Percentiles rank a stretch among this genome's conserved stretches.
phyloP scores from a whole-genome alignment of 768 basidiomycete genomes.

The Lyophyllum atratum region DNA sequence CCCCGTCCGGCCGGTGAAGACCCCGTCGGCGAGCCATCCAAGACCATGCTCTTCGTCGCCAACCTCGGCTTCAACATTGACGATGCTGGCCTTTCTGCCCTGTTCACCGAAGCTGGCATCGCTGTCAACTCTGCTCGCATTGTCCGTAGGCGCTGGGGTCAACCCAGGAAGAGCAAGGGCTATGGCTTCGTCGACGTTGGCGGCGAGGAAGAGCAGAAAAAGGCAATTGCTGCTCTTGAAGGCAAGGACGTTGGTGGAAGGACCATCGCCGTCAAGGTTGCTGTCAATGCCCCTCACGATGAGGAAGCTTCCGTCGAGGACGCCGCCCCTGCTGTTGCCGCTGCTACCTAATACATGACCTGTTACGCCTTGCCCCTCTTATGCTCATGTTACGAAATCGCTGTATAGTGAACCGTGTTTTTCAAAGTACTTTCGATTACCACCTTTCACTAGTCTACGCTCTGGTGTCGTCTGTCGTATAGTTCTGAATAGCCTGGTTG shows the following conservation, averaged over 20 bases:
- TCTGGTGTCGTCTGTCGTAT: slow-evolving; percentile 48
- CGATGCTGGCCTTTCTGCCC: slow-evolving; percentile 73
- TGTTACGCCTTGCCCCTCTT: slow-evolving; percentile 19
- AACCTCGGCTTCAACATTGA: slow-evolving; percentile 96
- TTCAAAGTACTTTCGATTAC: slow-evolving; percentile 12
- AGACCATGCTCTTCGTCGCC: slow-evolving; percentile 92
- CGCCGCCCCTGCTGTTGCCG: slow-evolving; percentile 27
- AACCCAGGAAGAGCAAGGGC: slow-evolving; percentile 88
- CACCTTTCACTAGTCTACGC: slow-evolving; percentile 32
- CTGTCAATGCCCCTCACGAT: slow-evolving; percentile 78
- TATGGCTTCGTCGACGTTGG: slow-evolving; percentile 98
- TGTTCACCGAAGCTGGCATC: slow-evolving; percentile 90
- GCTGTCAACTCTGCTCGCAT: slow-evolving; percentile 85
- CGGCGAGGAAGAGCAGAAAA: slow-evolving; percentile 83
- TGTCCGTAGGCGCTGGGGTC: slow-evolving; percentile 82
- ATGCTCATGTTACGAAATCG: slow-evolving; percentile 36
- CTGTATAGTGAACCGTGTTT: slow-evolving; percentile 27
- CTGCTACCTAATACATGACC: slow-evolving; percentile 26
- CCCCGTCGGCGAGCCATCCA: slow-evolving; percentile 85
- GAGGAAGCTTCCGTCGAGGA: slow-evolving; percentile 47
- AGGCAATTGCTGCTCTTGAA: slow-evolving; percentile 84
- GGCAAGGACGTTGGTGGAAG: slow-evolving; percentile 89
- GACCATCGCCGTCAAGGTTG: slow-evolving; percentile 90
- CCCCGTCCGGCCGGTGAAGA: slow-evolving; percentile 79
- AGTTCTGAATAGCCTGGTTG: slow-evolving; percentile 28